Evolutionary conservation across 805 yeast genomes (phyloP).

Genomic region (Myxozyma lipomycoides): DNA sequence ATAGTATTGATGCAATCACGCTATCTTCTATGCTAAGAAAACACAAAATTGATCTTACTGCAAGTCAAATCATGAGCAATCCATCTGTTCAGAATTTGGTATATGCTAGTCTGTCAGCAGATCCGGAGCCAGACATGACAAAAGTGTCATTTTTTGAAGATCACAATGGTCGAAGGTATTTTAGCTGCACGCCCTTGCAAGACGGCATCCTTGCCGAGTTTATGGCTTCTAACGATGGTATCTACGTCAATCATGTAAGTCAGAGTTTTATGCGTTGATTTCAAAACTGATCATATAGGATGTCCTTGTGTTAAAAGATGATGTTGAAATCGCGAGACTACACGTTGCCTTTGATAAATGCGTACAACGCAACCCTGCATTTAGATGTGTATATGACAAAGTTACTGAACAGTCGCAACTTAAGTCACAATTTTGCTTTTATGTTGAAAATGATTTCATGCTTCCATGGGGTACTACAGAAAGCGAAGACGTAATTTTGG

Average conservation of each 20-base stretch:
- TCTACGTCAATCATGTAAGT: constrained; percentile 24
- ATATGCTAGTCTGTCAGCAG: background rate
- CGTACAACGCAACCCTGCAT: constrained; percentile 11
- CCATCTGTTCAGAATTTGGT: constrained; percentile 16
- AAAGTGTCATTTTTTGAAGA: background rate
- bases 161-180: constrained; percentile 1
- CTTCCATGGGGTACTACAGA: background rate
- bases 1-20: constrained; percentile 30
- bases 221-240: constrained; percentile 5
- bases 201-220: constrained; percentile 27
- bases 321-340: constrained; percentile 13
- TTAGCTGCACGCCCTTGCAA: constrained; percentile 30
- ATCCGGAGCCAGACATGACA: background rate
- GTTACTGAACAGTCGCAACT: background rate
- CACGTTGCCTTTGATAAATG: constrained; percentile 15
- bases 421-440: constrained; percentile 12
- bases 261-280: background rate
- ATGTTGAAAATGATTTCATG: background rate
- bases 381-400: constrained; percentile 5
- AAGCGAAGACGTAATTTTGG: constrained; percentile 4
- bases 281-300: constrained; percentile 4
- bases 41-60: constrained; percentile 8
- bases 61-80: constrained; percentile 16
- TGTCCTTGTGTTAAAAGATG: constrained; percentile 7
- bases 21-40: constrained; percentile 19